Conservation (phyloP, 768 basidiomycete species). For the Lepiota brunneoincarnata region DNA sequence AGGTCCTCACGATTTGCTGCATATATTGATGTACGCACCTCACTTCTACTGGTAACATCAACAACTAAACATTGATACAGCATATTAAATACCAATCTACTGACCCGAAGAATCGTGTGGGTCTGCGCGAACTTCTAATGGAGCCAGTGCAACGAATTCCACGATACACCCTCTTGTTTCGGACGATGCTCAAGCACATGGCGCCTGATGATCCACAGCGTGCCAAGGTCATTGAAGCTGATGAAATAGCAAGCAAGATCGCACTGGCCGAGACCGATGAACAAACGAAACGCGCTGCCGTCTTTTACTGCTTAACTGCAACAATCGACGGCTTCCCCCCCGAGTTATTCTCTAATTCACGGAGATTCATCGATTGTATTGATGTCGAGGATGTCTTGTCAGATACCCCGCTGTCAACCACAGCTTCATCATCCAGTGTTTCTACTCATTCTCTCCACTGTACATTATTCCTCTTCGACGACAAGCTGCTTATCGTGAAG, state of each 20-base stretch:
- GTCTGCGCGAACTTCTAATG: conserved; percentile 89
- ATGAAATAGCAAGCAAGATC: conserved; percentile 86
- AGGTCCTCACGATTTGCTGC: conserved; percentile 78
- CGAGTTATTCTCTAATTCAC: conserved; percentile 82
- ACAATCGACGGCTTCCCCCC: conserved; percentile 92
- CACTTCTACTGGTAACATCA: conserved; percentile 7
- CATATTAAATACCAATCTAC: conserved; percentile 83
- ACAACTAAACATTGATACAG: conserved; percentile 34
- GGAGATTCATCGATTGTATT: conserved; percentile 87
- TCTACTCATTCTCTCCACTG: conserved; percentile 64
- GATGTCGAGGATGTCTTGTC: conserved; percentile 83
- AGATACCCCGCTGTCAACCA: conserved; percentile 47
- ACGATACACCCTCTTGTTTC: conserved; percentile 89
- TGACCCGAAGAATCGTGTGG: conserved; percentile 77
- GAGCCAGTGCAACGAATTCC: conserved; percentile 97
- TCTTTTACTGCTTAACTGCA: conserved; percentile 81
- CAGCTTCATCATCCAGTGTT: conserved; percentile 37
- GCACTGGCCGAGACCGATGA: conserved; percentile 91
- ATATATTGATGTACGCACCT: conserved; percentile 77
- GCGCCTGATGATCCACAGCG: conserved; percentile 73
- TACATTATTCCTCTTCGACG: conserved; percentile 91
- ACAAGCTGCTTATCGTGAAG: conserved; percentile 90
- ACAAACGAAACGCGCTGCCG: conserved; percentile 84
- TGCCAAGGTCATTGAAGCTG: conserved; percentile 76
- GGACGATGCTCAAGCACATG: conserved; percentile 92